Conservation (phyloP, 345 rosid genomes). For the Turritis glabra region DNA sequence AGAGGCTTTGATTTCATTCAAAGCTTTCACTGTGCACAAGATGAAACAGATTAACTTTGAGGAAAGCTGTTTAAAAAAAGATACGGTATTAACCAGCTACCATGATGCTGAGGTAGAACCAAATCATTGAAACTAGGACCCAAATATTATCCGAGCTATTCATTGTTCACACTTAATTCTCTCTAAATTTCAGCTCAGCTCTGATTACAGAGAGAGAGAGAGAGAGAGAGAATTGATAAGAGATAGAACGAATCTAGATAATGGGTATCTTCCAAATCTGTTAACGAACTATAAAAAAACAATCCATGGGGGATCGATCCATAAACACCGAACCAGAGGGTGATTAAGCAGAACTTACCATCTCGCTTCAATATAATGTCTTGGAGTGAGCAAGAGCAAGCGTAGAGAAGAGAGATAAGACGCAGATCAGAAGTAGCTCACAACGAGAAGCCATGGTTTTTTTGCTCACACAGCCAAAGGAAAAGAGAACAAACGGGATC, state of each 20-base stretch:
- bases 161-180: not conserved
- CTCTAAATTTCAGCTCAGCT: conserved; percentile 14
- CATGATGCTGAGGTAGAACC: not conserved
- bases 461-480: conserved; percentile 12
- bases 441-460: conserved; percentile 31
- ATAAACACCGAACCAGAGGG: not conserved
- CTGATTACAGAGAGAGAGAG: not conserved
- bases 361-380: conserved; percentile 43
- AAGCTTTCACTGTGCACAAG: conserved; percentile 72
- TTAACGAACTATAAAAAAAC: not conserved
- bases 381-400: conserved; percentile 30
- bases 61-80: not conserved
- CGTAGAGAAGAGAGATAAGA: conserved; percentile 16
- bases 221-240: not conserved
- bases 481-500: conserved; percentile 3
- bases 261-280: conserved; percentile 10
- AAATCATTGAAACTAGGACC: not conserved
- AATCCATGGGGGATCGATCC: conserved; percentile 10
- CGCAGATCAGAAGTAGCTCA: conserved; percentile 38
- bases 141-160: conserved; percentile 25
- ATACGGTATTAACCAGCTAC: not conserved
- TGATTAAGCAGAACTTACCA: conserved; percentile 29
- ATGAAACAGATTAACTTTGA: not conserved
- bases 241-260: not conserved
- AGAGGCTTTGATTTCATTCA: conserved; percentile 95